Evolutionary conservation across 331 rosid species (phyloP).

Genomic region (Telfairia occidentalis): DNA sequence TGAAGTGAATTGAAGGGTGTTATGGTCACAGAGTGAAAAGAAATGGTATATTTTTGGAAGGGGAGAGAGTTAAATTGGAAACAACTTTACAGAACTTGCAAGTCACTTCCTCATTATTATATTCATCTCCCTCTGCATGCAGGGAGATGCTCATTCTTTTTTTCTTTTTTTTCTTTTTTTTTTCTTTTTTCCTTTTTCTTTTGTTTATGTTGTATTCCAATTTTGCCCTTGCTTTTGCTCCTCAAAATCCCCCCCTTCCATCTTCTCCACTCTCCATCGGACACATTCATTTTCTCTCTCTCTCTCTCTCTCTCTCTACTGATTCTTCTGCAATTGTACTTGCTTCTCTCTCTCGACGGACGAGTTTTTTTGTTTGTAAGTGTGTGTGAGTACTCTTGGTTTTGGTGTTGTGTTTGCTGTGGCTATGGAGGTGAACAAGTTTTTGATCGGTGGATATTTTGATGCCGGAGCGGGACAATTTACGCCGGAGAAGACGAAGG

Average conservation of each 20-base stretch:
- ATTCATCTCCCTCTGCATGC: slow-evolving; percentile 37
- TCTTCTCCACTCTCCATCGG: slow-evolving; percentile 18
- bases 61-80: slow-evolving; percentile 3
- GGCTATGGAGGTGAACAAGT: slow-evolving; percentile 56
- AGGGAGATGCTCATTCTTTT: slow-evolving; percentile 37
- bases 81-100: slow-evolving; percentile 71
- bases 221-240: slow-evolving; percentile 42
- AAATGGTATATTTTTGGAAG: background rate
- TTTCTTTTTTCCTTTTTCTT: background rate
- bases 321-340: background rate
- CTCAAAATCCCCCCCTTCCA: slow-evolving; percentile 65
- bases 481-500: slow-evolving; percentile 42
- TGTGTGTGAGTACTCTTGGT: background rate
- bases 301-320: background rate
- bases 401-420: background rate
- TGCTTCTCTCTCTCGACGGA: background rate
- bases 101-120: slow-evolving; percentile 57
- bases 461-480: slow-evolving; percentile 38
- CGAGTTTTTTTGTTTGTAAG: background rate
- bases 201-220: slow-evolving; percentile 16
- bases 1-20: background rate
- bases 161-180: background rate
- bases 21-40: slow-evolving; percentile 3
- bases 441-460: slow-evolving; percentile 52
- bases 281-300: slow-evolving; percentile 11